A percentile compares a stretch with the other conserved stretches of the same genome.
Conservation (phyloP, 495 filamentous ascomycete genomes). For the Pseudevernia furfuracea region DNA sequence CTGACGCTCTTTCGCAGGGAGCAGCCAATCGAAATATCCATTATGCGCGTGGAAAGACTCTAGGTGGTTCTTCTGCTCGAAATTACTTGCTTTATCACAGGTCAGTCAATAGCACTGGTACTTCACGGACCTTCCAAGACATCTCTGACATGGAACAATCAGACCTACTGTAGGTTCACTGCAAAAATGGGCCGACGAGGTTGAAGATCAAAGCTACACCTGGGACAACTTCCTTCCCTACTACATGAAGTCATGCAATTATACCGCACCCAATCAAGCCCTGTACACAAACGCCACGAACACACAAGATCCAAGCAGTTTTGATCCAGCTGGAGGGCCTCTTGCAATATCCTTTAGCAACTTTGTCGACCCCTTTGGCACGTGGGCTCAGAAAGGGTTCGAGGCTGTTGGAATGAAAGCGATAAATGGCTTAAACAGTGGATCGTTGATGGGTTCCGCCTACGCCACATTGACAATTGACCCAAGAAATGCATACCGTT, state of each 20-base stretch:
- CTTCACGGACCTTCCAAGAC: neutral
- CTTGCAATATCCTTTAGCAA: constrained; percentile 35
- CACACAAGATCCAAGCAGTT: constrained; percentile 25
- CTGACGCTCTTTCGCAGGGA: constrained; percentile 4
- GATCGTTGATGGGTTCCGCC: constrained; percentile 30
- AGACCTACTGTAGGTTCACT: constrained; percentile 37
- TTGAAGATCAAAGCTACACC: constrained; percentile 38
- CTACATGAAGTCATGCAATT: constrained; percentile 34
- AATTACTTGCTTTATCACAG: constrained; percentile 47
- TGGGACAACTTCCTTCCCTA: constrained; percentile 37
- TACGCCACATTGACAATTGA: constrained; percentile 32
- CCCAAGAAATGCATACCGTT: constrained; percentile 30
- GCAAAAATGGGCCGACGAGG: constrained; percentile 41
- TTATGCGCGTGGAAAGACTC: constrained; percentile 37
- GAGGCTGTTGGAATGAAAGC: constrained; percentile 28
- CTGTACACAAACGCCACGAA: constrained; percentile 29
- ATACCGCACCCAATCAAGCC: constrained; percentile 28
- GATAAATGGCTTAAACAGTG: constrained; percentile 29
- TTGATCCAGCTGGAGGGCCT: constrained; percentile 28
- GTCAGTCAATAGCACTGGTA: neutral
- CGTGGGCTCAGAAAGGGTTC: constrained; percentile 30
- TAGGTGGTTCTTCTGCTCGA: constrained; percentile 41
- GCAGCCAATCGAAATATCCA: constrained; percentile 26
- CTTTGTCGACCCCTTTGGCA: constrained; percentile 32
- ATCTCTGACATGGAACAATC: neutral